phyloP scores from a whole-genome alignment of 1,284 basidiomycete species.

The Naganishia liquefaciens region DNA sequence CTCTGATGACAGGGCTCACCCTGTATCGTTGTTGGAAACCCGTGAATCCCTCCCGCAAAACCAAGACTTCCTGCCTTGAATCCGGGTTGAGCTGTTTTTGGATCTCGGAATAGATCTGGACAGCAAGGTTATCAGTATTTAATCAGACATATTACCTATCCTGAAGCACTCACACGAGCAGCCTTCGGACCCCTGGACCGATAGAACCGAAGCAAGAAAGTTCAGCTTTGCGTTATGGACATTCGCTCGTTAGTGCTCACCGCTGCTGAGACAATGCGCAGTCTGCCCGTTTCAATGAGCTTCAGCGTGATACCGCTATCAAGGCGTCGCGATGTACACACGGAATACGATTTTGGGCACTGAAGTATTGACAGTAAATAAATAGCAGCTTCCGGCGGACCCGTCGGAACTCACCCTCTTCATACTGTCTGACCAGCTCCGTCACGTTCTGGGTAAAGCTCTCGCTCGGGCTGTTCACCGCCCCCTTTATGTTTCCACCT shows the following conservation, averaged over 20 bases:
- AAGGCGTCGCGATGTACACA: slow-evolving; percentile 33
- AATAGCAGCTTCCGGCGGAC: not conserved
- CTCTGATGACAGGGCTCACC: slow-evolving; percentile 37
- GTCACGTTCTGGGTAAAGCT: slow-evolving; percentile 44
- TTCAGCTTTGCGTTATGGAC: not conserved
- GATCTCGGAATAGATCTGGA: slow-evolving; percentile 51
- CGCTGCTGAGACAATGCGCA: slow-evolving; percentile 52
- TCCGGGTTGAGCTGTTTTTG: slow-evolving; percentile 38
- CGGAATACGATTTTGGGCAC: slow-evolving; percentile 53
- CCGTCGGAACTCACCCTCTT: slow-evolving; percentile 39
- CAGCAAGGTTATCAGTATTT: slow-evolving; percentile 13
- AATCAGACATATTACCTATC: not conserved
- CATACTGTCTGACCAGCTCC: slow-evolving; percentile 44
- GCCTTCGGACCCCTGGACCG: slow-evolving; percentile 50
- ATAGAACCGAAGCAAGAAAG: not conserved
- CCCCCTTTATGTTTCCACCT: slow-evolving; percentile 54
- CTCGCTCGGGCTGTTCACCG: slow-evolving; percentile 49
- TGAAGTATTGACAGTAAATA: slow-evolving; percentile 31
- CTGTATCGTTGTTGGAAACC: slow-evolving; percentile 51
- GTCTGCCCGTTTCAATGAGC: slow-evolving; percentile 37
- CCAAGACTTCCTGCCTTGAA: slow-evolving; percentile 47
- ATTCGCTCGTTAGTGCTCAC: slow-evolving; percentile 33
- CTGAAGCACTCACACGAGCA: slow-evolving; percentile 44
- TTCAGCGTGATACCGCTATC: not conserved
- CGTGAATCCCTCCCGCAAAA: slow-evolving; percentile 52